Evolutionary conservation across 257 asterid genomes (phyloP).

Genomic region (Verbena officinalis): DNA sequence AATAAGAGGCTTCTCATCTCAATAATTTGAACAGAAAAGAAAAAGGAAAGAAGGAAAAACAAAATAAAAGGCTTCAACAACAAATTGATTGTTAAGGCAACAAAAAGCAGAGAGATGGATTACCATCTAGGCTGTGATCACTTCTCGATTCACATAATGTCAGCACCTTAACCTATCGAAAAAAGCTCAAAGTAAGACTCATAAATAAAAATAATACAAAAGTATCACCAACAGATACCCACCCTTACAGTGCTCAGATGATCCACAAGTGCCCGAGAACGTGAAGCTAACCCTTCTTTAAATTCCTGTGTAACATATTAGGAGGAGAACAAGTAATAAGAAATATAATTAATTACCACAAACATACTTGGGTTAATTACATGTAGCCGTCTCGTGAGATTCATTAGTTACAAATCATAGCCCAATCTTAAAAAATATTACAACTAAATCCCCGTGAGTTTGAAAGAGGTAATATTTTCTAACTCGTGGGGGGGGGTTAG

Average conservation of each 20-base stretch:
- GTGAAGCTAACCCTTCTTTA: slow-evolving; percentile 75
- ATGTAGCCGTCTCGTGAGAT: no score
- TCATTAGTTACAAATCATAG: no score
- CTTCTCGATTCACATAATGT: slow-evolving; percentile 80
- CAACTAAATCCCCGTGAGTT: no score
- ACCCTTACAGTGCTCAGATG: slow-evolving; percentile 66
- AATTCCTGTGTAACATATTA: slow-evolving; percentile 65
- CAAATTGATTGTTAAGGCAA: background rate
- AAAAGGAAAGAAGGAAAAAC: no score
- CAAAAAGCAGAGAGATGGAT: slow-evolving; percentile 4
- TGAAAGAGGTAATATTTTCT: no score
- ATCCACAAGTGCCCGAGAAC: slow-evolving; percentile 65
- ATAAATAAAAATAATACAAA: background rate
- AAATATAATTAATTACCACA: slow-evolving; percentile 11
- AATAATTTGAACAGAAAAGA: no score
- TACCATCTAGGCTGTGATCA: slow-evolving; percentile 58
- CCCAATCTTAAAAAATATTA: no score
- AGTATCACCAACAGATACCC: slow-evolving; percentile 22
- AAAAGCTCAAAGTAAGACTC: slow-evolving; percentile 30
- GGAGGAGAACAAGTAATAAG: slow-evolving; percentile 26
- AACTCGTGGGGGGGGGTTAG: no score
- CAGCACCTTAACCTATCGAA: slow-evolving; percentile 78
- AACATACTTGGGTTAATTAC: no score
- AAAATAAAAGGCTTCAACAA: slow-evolving; percentile 5
- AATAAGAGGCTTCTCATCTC: background rate